These are phyloP conservation scores for Yarrowia alimentaria DNA, from an alignment of 805 yeast genomes.

Conservation along the genomic window DNA sequence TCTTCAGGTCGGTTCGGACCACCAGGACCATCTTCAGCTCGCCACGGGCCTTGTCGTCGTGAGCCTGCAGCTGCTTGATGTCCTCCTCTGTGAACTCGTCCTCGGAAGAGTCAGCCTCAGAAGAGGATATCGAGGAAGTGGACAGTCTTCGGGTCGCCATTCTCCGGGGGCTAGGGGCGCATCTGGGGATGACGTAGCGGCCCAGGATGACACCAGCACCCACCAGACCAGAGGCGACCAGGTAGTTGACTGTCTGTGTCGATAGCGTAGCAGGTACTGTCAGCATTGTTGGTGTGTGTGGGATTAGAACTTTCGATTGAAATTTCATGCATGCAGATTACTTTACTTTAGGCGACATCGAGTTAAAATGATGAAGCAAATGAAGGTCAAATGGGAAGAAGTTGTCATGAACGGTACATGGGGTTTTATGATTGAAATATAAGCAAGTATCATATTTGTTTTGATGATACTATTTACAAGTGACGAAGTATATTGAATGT, in stretches of 20 bases:
- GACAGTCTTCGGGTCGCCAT: neutral
- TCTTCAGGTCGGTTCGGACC: conserved; percentile 81
- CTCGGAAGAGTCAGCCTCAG: conserved; percentile 24
- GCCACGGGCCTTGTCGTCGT: conserved; percentile 19
- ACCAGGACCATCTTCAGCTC: conserved; percentile 64
- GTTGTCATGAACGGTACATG: too few relatives aligned
- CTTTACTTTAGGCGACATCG: too few relatives aligned
- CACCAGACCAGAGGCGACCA: conserved; percentile 10
- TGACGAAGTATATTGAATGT: too few relatives aligned
- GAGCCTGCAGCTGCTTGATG: conserved; percentile 18
- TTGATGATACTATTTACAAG: too few relatives aligned
- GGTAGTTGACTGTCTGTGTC: conserved; percentile 19
- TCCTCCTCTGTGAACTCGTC: conserved; percentile 24
- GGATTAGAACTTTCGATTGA: neutral
- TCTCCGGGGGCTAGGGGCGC: conserved; percentile 5
- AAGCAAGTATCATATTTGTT: too few relatives aligned
- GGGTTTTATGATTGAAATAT: too few relatives aligned
- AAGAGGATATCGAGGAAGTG: conserved; percentile 19
- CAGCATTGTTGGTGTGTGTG: conserved; percentile 1
- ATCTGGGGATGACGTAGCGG: conserved; percentile 15
- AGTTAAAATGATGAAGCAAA: too few relatives aligned
- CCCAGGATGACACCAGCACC: conserved; percentile 25
- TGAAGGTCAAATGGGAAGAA: too few relatives aligned
- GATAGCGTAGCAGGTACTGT: conserved; percentile 14
- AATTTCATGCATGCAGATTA: too few relatives aligned